These are phyloP conservation scores for Suhomyces faveliae DNA, from an alignment of 805 yeast species.

Conservation along the genomic window DNA sequence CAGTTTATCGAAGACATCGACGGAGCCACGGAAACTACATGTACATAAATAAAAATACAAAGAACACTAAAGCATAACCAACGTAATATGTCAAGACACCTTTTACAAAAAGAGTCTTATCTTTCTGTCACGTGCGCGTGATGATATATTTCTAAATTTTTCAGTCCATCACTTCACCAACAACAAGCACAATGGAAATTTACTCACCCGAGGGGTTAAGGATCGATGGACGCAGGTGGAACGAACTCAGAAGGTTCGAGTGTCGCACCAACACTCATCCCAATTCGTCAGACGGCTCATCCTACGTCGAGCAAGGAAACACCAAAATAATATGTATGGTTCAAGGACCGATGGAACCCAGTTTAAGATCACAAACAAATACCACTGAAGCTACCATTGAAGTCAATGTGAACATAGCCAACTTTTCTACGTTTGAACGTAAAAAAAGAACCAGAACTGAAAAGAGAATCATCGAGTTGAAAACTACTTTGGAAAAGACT, in stretches of 20 bases:
- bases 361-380: slow-evolving; percentile 49
- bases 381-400: slow-evolving; percentile 55
- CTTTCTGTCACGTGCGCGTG: background rate
- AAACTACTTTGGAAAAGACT: slow-evolving; percentile 64
- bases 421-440: slow-evolving; percentile 77
- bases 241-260: slow-evolving; percentile 80
- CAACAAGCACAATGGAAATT: slow-evolving; percentile 47
- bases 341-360: slow-evolving; percentile 88
- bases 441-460: slow-evolving; percentile 69
- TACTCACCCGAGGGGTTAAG: slow-evolving; percentile 95
- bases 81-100: too few species aligned
- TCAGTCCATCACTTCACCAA: background rate
- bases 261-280: slow-evolving; percentile 88
- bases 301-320: slow-evolving; percentile 89
- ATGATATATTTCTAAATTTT: background rate
- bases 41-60: background rate
- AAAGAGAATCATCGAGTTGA: slow-evolving; percentile 64
- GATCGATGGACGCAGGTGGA: slow-evolving; percentile 92
- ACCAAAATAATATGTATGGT: slow-evolving; percentile 84
- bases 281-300: slow-evolving; percentile 84
- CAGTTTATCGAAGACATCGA: slow-evolving; percentile 47
- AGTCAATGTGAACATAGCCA: slow-evolving; percentile 69
- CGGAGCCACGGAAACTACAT: background rate
- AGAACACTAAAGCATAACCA: too few species aligned
- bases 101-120: background rate